Evolutionary conservation across 305 asterid genomes (phyloP).

Genomic region (Fraxinus albicans): DNA sequence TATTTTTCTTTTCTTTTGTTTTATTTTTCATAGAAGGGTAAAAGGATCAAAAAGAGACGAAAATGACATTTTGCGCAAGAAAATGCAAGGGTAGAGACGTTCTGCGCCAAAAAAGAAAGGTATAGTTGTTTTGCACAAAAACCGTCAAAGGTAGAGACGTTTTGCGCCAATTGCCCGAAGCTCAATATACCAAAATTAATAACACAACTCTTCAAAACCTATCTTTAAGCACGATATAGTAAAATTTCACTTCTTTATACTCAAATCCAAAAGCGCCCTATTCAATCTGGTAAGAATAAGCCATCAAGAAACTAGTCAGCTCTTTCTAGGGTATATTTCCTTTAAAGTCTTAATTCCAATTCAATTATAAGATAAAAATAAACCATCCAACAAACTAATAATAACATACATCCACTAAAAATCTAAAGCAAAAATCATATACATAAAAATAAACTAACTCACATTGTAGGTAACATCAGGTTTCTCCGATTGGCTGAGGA

Average conservation of each 20-base stretch:
- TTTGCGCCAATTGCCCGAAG: too few species aligned
- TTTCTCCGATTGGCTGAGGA: conserved; percentile 83
- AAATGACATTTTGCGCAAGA: too few species aligned
- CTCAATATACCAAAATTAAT: neutral
- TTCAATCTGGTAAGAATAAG: neutral
- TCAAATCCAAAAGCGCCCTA: neutral
- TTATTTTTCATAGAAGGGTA: too few species aligned
- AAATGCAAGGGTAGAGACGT: too few species aligned
- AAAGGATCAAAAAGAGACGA: too few species aligned
- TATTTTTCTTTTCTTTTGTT: too few species aligned
- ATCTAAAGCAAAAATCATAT: neutral
- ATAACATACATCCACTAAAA: neutral
- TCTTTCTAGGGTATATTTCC: neutral
- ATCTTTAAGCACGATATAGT: neutral
- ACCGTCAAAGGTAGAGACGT: too few species aligned
- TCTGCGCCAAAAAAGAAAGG: too few species aligned
- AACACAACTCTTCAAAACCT: neutral
- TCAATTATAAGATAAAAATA: neutral
- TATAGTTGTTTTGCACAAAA: too few species aligned
- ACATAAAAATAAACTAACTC: neutral
- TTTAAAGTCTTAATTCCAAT: neutral
- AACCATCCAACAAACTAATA: neutral
- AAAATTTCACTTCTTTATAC: neutral
- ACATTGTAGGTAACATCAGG: conserved; percentile 65
- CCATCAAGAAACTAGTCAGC: neutral